Base-by-base conservation (phyloP, 2,329 filamentous ascomycete species). In the Claviceps arundinis region DNA sequence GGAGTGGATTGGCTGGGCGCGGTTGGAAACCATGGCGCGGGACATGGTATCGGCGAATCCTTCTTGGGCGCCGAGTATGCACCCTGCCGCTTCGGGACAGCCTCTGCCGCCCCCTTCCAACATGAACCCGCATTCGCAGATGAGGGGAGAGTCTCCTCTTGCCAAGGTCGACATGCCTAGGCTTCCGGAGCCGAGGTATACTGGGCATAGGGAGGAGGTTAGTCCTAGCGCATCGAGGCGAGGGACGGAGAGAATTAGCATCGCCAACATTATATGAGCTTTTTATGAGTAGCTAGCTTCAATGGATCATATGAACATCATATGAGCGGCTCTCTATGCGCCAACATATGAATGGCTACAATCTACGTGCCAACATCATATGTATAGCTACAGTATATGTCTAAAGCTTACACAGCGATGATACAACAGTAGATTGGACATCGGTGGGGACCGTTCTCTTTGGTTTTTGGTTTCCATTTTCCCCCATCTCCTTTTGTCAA, bases 1-100 rank as follows among this genome's bases (percentile, higher is more conserved):
- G 50, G 83, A 86, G 47, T 94, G 88, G 87, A 81, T 82, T 50
- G 87, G 87, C 2, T 96, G 90, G 90, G 79, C 81, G 22, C 77
- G 79, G 55, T 72, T 95, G 14, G 84, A 93, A 60, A 73, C 62
- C 9, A 64, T 67, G 14, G 55, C 67, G 26, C 63, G 67, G 16
- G 60, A 60, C 16, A 53, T 70, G n/a, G 62, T 61, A 9, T 55
- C 54, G 26, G 48, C 59, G 11, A 64, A 61, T n/a, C 56, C 61
- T 5, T 60, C 63, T 19, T 70, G 67, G 68, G 56, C 62, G 2
- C 55, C 61, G 1, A 43, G 60, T 5, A 53, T 67, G 0, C 65
- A 66, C 2, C 61, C 63, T 2, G 37, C 63, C 5, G 48, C 63
- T 1, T 37, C 62, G 17, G 52, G 9, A 34, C 30, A 34, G 30